These are phyloP conservation scores for Globisporangium heterothallicum DNA, from an alignment of 352 stramenopile species.

Conservation along the genomic window DNA sequence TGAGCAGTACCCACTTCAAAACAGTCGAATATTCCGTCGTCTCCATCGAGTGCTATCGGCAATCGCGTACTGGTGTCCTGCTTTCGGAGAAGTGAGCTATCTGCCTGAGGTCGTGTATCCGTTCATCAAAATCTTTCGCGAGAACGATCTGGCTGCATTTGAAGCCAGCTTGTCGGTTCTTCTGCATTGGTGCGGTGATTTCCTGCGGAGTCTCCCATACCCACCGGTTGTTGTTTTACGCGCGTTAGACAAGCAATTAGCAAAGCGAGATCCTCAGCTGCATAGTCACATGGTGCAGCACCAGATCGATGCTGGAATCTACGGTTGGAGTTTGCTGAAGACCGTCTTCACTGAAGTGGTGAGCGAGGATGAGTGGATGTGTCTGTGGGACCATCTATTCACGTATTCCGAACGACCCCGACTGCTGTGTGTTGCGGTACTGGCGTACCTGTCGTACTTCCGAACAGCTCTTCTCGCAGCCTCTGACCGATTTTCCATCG, in stretches of 20 bases:
- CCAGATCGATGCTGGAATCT: slow-evolving; percentile 53
- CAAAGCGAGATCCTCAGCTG: slow-evolving; percentile 63
- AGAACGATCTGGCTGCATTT: slow-evolving; percentile 88
- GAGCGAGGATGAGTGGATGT: slow-evolving; percentile 82
- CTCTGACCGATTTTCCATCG: slow-evolving; percentile 52
- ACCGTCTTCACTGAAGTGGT: slow-evolving; percentile 88
- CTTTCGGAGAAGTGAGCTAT: slow-evolving; percentile 83
- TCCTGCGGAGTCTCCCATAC: slow-evolving; percentile 80
- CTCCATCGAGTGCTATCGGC: slow-evolving; percentile 78
- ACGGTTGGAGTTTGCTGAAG: slow-evolving; percentile 83
- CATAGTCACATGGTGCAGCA: slow-evolving; percentile 73
- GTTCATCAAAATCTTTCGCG: slow-evolving; percentile 82
- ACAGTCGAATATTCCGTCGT: slow-evolving; percentile 65
- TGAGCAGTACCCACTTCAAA: slow-evolving; percentile 76
- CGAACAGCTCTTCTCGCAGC: slow-evolving; percentile 52
- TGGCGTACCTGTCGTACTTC: slow-evolving; percentile 74
- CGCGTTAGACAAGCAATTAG: slow-evolving; percentile 65
- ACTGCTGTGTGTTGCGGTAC: slow-evolving; percentile 53
- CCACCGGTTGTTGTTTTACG: slow-evolving; percentile 68
- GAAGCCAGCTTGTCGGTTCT: slow-evolving; percentile 83
- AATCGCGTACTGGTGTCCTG: slow-evolving; percentile 88
- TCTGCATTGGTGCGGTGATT: slow-evolving; percentile 81
- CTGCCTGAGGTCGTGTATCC: slow-evolving; percentile 83
- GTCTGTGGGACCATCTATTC: slow-evolving; percentile 86
- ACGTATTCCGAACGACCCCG: slow-evolving; percentile 60